phyloP scores from a whole-genome alignment of 768 basidiomycete species.

The Tephrocybe sp. region DNA sequence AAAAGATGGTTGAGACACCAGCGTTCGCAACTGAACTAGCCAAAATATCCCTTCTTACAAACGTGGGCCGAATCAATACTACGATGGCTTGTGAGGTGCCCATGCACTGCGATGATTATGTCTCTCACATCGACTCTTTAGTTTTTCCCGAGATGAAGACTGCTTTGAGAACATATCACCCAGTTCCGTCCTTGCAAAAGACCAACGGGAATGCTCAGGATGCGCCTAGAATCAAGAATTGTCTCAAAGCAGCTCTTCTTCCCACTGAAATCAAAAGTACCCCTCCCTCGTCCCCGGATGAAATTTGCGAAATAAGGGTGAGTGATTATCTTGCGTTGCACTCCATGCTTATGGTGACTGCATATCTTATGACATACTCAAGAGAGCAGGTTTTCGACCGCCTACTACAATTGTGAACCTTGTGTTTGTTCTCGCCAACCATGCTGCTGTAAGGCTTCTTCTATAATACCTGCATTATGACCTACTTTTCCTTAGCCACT shows the following conservation, averaged over 20 bases:
- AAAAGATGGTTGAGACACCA: conserved; percentile 83
- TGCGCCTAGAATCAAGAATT: conserved; percentile 90
- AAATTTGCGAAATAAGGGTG: conserved; percentile 69
- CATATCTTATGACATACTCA: conserved; percentile 8
- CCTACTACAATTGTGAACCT: conserved; percentile 87
- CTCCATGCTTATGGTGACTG: conserved; percentile 8
- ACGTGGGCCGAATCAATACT: conserved; percentile 90
- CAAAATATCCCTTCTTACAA: conserved; percentile 82
- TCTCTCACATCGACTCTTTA: conserved; percentile 29
- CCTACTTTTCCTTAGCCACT: conserved; percentile 43
- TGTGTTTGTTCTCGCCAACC: conserved; percentile 80
- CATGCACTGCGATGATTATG: conserved; percentile 1
- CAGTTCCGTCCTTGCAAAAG: conserved; percentile 87
- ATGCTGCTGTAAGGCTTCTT: conserved; percentile 60
- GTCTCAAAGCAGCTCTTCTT: conserved; percentile 78
- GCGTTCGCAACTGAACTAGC: conserved; percentile 78
- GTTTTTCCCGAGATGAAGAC: conserved; percentile 96
- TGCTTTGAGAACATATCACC: conserved; percentile 85
- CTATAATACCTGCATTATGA: conserved; percentile 2
- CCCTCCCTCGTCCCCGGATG: conserved; percentile 73
- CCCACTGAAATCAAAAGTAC: conserved; percentile 64
- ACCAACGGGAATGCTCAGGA: conserved; percentile 88
- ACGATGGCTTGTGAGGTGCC: conserved; percentile 77
- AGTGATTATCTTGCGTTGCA: conserved; percentile 24
- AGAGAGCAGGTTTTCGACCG: conserved; percentile 65